phyloP scores from a whole-genome alignment of 805 yeast genomes.

The Saccharomycopsis sp. region DNA sequence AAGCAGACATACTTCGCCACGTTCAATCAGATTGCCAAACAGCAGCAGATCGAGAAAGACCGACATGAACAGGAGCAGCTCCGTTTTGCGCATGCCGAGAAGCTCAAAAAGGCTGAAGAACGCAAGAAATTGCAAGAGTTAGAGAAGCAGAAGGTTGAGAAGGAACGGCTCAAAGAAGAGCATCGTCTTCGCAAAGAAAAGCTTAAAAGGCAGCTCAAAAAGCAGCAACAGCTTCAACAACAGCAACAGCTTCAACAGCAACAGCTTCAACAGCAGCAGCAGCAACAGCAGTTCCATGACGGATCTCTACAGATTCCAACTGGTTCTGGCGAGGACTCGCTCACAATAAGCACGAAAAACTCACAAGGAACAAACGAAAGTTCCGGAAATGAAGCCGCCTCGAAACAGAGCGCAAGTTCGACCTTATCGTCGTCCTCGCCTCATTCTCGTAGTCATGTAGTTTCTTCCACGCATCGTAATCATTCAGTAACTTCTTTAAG shows the following conservation, averaged over 20 bases:
- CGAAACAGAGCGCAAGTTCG: neutral
- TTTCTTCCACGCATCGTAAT: neutral
- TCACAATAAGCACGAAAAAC: neutral
- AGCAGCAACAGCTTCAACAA: neutral
- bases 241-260: constrained; percentile 1
- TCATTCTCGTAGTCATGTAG: neutral
- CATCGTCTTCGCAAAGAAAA: constrained; percentile 1
- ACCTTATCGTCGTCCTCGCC: neutral
- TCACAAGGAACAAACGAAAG: neutral
- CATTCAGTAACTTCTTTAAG: neutral
- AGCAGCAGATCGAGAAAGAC: constrained; percentile 6
- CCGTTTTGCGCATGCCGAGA: neutral
- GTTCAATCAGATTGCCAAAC: neutral
- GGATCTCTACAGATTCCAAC: neutral
- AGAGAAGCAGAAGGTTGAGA: neutral
- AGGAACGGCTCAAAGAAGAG: neutral
- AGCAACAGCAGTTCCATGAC: neutral
- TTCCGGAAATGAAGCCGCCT: neutral
- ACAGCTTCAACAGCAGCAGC: neutral
- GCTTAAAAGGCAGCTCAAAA: neutral
- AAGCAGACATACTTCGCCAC: constrained; percentile 4
- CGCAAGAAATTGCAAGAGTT: neutral
- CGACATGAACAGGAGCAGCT: neutral
- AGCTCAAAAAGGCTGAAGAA: neutral
- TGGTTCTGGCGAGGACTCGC: neutral